Evolutionary conservation across 306 rosid genomes (phyloP).

Genomic region (Quercus glauca): DNA sequence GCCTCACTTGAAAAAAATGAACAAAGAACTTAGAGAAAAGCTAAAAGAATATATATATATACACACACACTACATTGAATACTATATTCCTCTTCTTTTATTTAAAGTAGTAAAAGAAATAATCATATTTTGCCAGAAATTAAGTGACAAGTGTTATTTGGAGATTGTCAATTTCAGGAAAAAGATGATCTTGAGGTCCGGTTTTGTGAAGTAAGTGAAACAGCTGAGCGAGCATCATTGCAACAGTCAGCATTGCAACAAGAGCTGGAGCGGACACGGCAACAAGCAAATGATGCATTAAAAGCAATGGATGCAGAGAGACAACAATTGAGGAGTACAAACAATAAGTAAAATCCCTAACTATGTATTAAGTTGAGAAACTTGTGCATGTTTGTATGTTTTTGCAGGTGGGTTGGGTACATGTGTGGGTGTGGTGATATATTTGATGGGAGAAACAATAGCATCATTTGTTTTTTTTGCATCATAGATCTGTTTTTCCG

Average conservation of each 20-base stretch:
- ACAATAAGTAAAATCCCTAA: constrained; percentile 69
- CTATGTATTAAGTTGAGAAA: constrained; percentile 17
- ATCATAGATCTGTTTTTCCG: neutral
- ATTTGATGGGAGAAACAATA: constrained; percentile 23
- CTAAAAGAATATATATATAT: neutral
- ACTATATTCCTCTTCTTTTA: neutral
- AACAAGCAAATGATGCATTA: constrained; percentile 95
- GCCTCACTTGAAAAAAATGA: neutral
- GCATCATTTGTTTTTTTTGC: neutral
- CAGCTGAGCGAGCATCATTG: constrained; percentile 75
- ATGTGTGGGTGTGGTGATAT: neutral
- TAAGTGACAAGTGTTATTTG: constrained; percentile 28
- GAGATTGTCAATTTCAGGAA: constrained; percentile 57
- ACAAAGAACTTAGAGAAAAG: neutral
- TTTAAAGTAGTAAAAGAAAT: neutral
- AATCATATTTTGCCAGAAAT: constrained; percentile 10
- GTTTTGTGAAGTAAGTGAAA: constrained; percentile 60
- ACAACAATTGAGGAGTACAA: constrained; percentile 91
- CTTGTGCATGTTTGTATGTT: constrained; percentile 14
- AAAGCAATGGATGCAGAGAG: constrained; percentile 95
- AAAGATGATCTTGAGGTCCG: constrained; percentile 89
- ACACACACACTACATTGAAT: neutral
- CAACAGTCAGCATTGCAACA: constrained; percentile 79
- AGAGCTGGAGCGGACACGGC: constrained; percentile 91
- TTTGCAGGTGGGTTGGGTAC: constrained; percentile 6